Percentiles rank a stretch among this genome's conserved stretches.
Evolutionary conservation across 768 basidiomycete genomes (phyloP).

Genomic region (Suillus plorans): DNA sequence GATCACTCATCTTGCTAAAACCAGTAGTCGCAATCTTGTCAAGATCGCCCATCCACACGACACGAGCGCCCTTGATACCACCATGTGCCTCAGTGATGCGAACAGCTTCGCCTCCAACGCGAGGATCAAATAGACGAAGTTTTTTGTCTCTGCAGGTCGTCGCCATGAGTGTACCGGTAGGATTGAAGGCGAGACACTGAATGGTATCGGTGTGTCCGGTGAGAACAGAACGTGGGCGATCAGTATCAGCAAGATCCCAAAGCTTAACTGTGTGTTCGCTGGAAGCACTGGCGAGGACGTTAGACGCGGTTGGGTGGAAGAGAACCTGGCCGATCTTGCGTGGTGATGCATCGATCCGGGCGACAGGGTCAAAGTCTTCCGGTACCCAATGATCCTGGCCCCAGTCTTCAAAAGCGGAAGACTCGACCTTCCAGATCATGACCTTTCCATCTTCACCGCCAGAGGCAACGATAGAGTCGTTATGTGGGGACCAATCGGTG

Average conservation of each 20-base stretch:
- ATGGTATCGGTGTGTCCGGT: slow-evolving; percentile 84
- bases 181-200: slow-evolving; percentile 81
- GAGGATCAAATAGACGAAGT: slow-evolving; percentile 88
- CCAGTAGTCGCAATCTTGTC: slow-evolving; percentile 94
- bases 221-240: slow-evolving; percentile 59
- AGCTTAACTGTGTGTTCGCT: slow-evolving; percentile 89
- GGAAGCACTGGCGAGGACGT: slow-evolving; percentile 77
- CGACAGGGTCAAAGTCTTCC: slow-evolving; percentile 82
- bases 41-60: slow-evolving; percentile 86
- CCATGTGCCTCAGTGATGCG: slow-evolving; percentile 83
- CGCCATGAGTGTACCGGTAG: slow-evolving; percentile 75
- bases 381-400: slow-evolving; percentile 80
- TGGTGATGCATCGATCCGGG: slow-evolving; percentile 72
- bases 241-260: slow-evolving; percentile 84
- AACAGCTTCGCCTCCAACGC: slow-evolving; percentile 79
- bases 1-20: slow-evolving; percentile 95
- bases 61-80: slow-evolving; percentile 90
- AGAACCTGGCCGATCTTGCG: slow-evolving; percentile 93
- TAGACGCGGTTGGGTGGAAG: slow-evolving; percentile 89
- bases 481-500: slow-evolving; percentile 95
- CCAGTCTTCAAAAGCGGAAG: slow-evolving; percentile 77
- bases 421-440: slow-evolving; percentile 85
- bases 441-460: slow-evolving; percentile 94
- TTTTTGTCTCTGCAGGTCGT: slow-evolving; percentile 95
- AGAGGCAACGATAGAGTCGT: slow-evolving; percentile 87